These are phyloP conservation scores for Asterochloris erici DNA, from an alignment of 139 green algal species.

Conservation along the genomic window DNA sequence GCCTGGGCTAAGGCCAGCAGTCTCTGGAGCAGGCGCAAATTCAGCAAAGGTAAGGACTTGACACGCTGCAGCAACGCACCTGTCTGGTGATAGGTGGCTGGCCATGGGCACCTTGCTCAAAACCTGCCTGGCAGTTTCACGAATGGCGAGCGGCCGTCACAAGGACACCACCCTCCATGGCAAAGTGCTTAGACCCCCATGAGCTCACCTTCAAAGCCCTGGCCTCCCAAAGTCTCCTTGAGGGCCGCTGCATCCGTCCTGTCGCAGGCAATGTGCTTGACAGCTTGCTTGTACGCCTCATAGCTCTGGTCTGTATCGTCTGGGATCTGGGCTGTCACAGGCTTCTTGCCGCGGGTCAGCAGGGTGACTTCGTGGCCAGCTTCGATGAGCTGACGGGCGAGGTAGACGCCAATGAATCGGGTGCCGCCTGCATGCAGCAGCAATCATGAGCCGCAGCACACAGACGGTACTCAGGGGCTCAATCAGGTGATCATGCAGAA, in stretches of 20 bases:
- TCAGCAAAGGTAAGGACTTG: no score
- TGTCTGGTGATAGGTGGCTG: no score
- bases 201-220: conserved; percentile 76
- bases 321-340: conserved; percentile 80
- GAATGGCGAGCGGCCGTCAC: no score
- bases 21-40: no score
- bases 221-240: conserved; percentile 55
- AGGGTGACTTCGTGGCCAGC: conserved; percentile 90
- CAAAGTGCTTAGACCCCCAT: background rate
- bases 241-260: conserved; percentile 68
- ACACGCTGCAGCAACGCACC: no score
- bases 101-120: no score
- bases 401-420: conserved; percentile 95
- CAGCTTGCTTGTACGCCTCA: conserved; percentile 50
- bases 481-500: background rate
- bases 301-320: conserved; percentile 85
- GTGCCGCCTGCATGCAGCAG: conserved; percentile 70
- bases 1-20: background rate
- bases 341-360: conserved; percentile 91
- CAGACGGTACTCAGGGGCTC: background rate
- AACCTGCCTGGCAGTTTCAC: no score
- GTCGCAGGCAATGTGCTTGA: conserved; percentile 93
- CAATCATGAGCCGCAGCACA: background rate
- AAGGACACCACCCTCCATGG: background rate
- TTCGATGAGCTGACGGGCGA: conserved; percentile 86